These are phyloP conservation scores for Leptodermis oblonga DNA, from an alignment of 257 asterid species.

Conservation along the genomic window DNA sequence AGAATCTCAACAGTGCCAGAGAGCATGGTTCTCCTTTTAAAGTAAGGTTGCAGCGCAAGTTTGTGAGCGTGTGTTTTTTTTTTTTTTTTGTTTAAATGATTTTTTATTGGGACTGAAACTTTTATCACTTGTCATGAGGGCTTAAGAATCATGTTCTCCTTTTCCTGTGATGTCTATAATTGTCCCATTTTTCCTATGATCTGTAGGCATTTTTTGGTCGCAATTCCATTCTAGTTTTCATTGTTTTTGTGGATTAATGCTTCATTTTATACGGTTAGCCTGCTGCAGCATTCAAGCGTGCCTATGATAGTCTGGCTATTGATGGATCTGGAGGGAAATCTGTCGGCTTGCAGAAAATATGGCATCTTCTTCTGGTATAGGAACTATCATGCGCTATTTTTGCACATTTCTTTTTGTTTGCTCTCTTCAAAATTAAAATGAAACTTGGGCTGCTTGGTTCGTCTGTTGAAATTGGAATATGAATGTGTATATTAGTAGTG, in stretches of 20 bases:
- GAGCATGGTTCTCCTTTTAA: slow-evolving; percentile 68
- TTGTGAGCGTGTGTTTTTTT: neutral
- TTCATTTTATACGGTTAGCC: slow-evolving; percentile 50
- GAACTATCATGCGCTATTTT: slow-evolving; percentile 14
- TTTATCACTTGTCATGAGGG: neutral
- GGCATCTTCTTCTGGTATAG: slow-evolving; percentile 84
- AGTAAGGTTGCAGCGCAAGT: slow-evolving; percentile 35
- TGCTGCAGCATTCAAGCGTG: slow-evolving; percentile 78
- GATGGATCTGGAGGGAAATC: slow-evolving; percentile 81
- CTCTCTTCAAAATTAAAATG: neutral
- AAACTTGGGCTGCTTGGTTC: neutral
- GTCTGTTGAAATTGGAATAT: neutral
- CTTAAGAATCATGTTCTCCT: neutral
- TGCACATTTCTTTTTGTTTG: slow-evolving; percentile 14
- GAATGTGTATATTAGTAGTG: neutral
- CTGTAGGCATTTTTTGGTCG: neutral
- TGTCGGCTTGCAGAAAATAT: slow-evolving; percentile 87
- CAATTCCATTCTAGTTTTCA: neutral
- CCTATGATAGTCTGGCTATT: slow-evolving; percentile 68
- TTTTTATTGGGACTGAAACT: slow-evolving; percentile 7
- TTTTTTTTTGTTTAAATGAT: neutral
- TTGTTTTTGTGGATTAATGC: slow-evolving; percentile 15
- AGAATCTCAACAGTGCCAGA: slow-evolving; percentile 76
- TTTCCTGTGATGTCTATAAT: neutral
- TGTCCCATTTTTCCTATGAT: neutral